Evolutionary conservation across 108 stramenopile genomes (phyloP).

Genomic region (Schizochytrium sp.): DNA sequence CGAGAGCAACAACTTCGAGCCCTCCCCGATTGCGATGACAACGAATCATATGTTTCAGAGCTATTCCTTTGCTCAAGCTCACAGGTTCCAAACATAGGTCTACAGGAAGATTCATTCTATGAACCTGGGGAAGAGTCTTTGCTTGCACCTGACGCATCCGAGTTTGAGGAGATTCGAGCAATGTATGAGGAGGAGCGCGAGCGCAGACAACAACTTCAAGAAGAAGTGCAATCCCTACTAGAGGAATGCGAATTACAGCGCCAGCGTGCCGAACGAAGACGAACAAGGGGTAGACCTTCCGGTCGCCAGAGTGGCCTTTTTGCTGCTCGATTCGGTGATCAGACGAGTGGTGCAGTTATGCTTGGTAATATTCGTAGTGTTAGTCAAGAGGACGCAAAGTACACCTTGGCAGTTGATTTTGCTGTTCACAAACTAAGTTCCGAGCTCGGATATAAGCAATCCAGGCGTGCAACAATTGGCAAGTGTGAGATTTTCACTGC

Average conservation of each 20-base stretch:
- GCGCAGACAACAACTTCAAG: conserved; percentile 1
- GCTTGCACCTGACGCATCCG: background rate
- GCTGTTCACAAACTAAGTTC: background rate
- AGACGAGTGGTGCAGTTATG: background rate
- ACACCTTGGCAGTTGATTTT: conserved; percentile 32
- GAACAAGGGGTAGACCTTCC: background rate
- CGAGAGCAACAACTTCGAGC: too few species aligned
- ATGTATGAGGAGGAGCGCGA: conserved; percentile 46
- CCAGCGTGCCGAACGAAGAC: background rate
- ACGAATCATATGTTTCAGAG: conserved; percentile 16
- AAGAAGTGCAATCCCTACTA: background rate
- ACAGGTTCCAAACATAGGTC: background rate
- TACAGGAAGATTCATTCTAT: background rate
- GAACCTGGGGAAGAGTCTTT: background rate
- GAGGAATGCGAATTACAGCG: conserved; percentile 30
- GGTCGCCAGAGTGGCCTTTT: conserved; percentile 12
- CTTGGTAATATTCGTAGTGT: background rate
- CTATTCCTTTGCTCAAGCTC: background rate
- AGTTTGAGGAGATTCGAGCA: background rate
- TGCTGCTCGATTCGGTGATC: background rate
- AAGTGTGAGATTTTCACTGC: conserved; percentile 22
- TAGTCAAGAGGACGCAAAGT: background rate
- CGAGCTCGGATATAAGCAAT: conserved; percentile 5
- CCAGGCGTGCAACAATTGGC: conserved; percentile 26
- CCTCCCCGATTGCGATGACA: background rate